A percentile compares a stretch with the other conserved stretches of the same genome.
phyloP scores from a whole-genome alignment of 495 filamentous ascomycete species.

The Penicillium riverlandense region DNA sequence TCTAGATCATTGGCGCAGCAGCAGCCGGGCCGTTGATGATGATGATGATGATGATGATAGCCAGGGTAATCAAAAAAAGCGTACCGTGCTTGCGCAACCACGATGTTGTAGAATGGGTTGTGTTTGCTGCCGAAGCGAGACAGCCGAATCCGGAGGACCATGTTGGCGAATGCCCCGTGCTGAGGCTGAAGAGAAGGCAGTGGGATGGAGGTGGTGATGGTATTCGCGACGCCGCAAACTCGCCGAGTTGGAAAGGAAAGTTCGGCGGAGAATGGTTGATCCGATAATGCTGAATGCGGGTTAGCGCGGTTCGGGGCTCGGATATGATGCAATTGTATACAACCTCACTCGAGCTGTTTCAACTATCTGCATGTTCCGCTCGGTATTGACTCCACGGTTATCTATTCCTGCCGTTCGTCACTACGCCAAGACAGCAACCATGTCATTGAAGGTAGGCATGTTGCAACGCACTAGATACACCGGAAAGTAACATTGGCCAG shows the following conservation, averaged over 20 bases:
- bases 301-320: conserved; percentile 13
- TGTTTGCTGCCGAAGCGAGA: conserved; percentile 88
- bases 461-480: background rate
- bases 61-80: conserved; percentile 4
- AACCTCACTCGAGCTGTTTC: too few relatives aligned
- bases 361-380: conserved; percentile 20
- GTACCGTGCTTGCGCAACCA: conserved; percentile 92
- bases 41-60: background rate
- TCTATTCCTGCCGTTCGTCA: conserved; percentile 10
- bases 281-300: conserved; percentile 13
- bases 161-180: conserved; percentile 26
- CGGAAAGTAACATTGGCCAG: conserved; percentile 32
- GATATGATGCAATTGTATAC: conserved; percentile 14
- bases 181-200: conserved; percentile 2
- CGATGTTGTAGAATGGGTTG: conserved; percentile 90
- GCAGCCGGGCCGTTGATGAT: too few relatives aligned
- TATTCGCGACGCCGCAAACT: conserved; percentile 1
- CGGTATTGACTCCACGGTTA: conserved; percentile 4
- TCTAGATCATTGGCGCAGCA: too few relatives aligned
- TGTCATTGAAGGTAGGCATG: conserved; percentile 33
- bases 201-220: background rate
- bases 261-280: conserved; percentile 24
- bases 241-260: conserved; percentile 12
- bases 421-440: conserved; percentile 26
- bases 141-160: conserved; percentile 91